Percentiles rank a stretch among this genome's conserved stretches.
phyloP scores from a whole-genome alignment of 345 rosid genomes.

The Salix exigua region DNA sequence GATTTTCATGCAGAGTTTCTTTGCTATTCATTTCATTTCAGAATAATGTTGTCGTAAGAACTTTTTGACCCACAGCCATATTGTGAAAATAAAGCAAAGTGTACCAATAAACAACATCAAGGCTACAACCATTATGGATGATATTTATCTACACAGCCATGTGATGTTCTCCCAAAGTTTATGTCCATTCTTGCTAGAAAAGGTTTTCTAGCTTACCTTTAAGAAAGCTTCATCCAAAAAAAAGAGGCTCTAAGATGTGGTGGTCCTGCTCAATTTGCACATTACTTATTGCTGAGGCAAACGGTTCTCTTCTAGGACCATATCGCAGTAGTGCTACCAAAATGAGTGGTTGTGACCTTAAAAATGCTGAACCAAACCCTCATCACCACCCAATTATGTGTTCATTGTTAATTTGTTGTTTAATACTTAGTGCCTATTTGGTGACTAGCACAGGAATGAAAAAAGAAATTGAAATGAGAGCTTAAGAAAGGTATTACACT shows the following conservation, averaged over 20 bases:
- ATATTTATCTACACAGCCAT: background rate
- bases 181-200: conserved; percentile 2
- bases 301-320: background rate
- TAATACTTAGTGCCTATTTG: background rate
- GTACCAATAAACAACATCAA: background rate
- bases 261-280: background rate
- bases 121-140: background rate
- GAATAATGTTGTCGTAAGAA: background rate
- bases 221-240: conserved; percentile 25
- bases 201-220: conserved; percentile 16
- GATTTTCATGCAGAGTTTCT: background rate
- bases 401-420: background rate
- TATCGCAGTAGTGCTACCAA: too few relatives aligned
- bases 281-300: background rate
- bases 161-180: background rate
- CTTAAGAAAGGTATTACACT: background rate
- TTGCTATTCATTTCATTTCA: background rate
- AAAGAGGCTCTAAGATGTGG: conserved; percentile 8
- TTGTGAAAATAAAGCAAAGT: background rate
- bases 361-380: background rate
- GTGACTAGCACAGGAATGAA: background rate
- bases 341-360: background rate
- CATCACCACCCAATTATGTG: conserved; percentile 1
- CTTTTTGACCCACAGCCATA: conserved; percentile 9
- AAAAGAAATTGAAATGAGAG: background rate